Conservation (phyloP, 1,284 basidiomycete genomes). For the Trichosporon asahii region DNA sequence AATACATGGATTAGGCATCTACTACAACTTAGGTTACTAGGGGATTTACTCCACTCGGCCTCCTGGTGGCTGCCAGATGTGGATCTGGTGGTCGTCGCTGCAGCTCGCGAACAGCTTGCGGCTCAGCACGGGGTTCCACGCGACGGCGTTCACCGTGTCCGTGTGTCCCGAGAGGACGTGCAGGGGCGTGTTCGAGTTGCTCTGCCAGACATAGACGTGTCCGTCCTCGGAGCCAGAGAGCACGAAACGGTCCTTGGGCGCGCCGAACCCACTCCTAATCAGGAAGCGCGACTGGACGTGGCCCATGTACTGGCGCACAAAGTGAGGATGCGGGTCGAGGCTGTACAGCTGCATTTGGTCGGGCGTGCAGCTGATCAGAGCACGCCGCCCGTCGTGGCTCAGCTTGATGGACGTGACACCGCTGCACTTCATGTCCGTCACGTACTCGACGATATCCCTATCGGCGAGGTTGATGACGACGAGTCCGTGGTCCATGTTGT, state of each 20-base stretch:
- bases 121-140: slow-evolving; percentile 82
- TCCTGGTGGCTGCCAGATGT: neutral
- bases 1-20: slow-evolving; percentile 3
- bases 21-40: neutral
- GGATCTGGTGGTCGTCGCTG: slow-evolving; percentile 64
- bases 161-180: slow-evolving; percentile 79
- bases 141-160: slow-evolving; percentile 90
- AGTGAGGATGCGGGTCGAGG: slow-evolving; percentile 60
- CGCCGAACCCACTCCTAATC: slow-evolving; percentile 90
- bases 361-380: slow-evolving; percentile 79
- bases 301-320: slow-evolving; percentile 75
- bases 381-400: slow-evolving; percentile 79
- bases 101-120: slow-evolving; percentile 88
- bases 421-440: slow-evolving; percentile 17
- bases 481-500: slow-evolving; percentile 43
- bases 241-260: slow-evolving; percentile 82
- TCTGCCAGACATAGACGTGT: slow-evolving; percentile 93
- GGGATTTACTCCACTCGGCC: neutral
- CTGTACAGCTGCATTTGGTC: slow-evolving; percentile 87
- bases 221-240: slow-evolving; percentile 92
- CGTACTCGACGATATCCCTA: slow-evolving; percentile 41
- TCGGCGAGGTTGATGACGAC: slow-evolving; percentile 38
- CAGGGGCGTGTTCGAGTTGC: slow-evolving; percentile 73
- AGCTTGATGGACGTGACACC: slow-evolving; percentile 82
- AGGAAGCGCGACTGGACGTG: slow-evolving; percentile 77